Evolutionary conservation across 2,329 filamentous ascomycete species (phyloP).

Genomic region (Colletotrichum sp.): DNA sequence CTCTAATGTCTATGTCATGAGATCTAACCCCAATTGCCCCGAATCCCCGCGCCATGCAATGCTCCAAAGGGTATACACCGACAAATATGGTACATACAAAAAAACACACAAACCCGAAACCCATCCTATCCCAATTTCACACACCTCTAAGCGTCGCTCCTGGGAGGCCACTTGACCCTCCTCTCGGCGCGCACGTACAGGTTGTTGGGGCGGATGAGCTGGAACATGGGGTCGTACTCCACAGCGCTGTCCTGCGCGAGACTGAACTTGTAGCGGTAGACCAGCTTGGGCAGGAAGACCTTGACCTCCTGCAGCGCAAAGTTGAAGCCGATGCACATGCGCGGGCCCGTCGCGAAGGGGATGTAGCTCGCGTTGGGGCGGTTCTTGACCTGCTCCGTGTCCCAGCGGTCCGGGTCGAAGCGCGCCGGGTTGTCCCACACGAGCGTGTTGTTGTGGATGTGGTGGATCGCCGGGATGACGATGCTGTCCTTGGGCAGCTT

Average conservation of each 20-base stretch:
- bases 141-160: not conserved
- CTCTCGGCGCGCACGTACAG: conserved; percentile 56
- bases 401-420: conserved; percentile 68
- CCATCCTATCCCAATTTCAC: not conserved
- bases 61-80: conserved; percentile 19
- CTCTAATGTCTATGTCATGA: not conserved
- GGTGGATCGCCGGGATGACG: conserved; percentile 57
- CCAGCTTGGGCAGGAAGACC: conserved; percentile 60
- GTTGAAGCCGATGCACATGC: conserved; percentile 69
- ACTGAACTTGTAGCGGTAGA: conserved; percentile 63
- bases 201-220: conserved; percentile 61
- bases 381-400: conserved; percentile 56
- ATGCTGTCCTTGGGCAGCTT: conserved; percentile 55
- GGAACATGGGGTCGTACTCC: conserved; percentile 66
- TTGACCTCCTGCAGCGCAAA: conserved; percentile 68
- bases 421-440: conserved; percentile 62
- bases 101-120: not conserved
- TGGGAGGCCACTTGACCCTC: conserved; percentile 53
- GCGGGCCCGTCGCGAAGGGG: conserved; percentile 62
- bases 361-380: conserved; percentile 57
- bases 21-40: not conserved
- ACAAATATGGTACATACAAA: conserved; percentile 18
- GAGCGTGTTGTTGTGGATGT: conserved; percentile 57
- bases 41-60: conserved; percentile 9
- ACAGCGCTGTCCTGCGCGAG: conserved; percentile 55